These are phyloP conservation scores for Ceratocystis colombiana DNA, from an alignment of 2,329 filamentous ascomycete species.

Conservation along the genomic window DNA sequence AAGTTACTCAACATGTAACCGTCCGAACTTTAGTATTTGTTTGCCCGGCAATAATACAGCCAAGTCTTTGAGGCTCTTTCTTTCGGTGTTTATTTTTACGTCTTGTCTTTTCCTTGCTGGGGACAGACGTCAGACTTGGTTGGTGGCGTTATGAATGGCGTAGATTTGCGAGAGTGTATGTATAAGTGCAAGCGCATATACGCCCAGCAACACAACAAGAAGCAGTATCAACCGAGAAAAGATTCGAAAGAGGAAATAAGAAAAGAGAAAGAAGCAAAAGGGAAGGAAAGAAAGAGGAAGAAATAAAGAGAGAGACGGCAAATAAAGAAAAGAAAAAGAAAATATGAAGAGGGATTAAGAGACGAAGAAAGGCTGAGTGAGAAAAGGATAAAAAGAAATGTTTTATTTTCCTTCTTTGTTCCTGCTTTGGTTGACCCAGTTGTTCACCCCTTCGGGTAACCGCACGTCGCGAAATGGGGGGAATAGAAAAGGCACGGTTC, in stretches of 20 bases:
- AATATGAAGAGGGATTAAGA: background rate
- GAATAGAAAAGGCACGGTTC: constrained; percentile 12
- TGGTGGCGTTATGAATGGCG: constrained; percentile 37
- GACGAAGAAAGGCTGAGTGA: constrained; percentile 31
- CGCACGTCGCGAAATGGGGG: constrained; percentile 13
- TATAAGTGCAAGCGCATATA: background rate
- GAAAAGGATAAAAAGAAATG: constrained; percentile 1
- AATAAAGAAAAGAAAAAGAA: constrained; percentile 13
- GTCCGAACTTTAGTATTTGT: background rate
- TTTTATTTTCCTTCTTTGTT: background rate
- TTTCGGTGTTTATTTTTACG: background rate
- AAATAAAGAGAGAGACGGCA: constrained; percentile 30
- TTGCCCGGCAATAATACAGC: background rate
- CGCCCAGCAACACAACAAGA: background rate
- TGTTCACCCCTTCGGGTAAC: constrained; percentile 6
- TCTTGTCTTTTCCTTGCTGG: background rate
- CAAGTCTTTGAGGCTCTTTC: background rate
- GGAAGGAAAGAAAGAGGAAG: background rate
- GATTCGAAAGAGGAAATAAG: constrained; percentile 39
- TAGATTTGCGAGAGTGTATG: background rate
- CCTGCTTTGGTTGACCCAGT: constrained; percentile 1
- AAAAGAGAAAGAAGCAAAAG: background rate
- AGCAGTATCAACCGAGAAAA: background rate
- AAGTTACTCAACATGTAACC: background rate
- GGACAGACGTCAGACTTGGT: constrained; percentile 29